phyloP scores from a whole-genome alignment of 2,329 filamentous ascomycete species.

The Pyrenochaeta sp. region DNA sequence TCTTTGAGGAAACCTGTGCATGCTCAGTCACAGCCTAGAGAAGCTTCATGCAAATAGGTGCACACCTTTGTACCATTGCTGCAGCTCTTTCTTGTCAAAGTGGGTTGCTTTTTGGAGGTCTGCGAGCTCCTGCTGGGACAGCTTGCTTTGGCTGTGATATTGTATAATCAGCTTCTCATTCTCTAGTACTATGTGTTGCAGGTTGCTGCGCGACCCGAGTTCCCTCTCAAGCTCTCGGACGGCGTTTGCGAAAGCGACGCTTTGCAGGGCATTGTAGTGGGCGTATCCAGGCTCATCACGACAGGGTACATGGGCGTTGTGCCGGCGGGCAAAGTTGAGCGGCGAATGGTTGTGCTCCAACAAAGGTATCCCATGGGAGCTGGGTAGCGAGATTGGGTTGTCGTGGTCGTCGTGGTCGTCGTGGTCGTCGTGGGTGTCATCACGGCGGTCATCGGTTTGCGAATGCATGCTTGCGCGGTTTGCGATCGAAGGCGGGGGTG shows the following conservation, averaged over 20 bases:
- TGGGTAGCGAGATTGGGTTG: slow-evolving; percentile 17
- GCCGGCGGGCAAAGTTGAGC: slow-evolving; percentile 44
- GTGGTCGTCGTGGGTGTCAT: slow-evolving; percentile 7
- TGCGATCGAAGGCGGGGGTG: slow-evolving; percentile 7
- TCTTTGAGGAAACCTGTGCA: slow-evolving; percentile 91
- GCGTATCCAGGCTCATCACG: slow-evolving; percentile 34
- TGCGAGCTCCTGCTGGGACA: slow-evolving; percentile 92
- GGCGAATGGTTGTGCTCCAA: slow-evolving; percentile 31
- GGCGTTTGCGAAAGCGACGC: slow-evolving; percentile 37
- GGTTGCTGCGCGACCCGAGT: slow-evolving; percentile 29
- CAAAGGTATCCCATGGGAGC: slow-evolving; percentile 30
- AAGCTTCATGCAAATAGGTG: slow-evolving; percentile 6
- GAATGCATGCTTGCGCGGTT: slow-evolving; percentile 18
- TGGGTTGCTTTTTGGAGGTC: slow-evolving; percentile 97
- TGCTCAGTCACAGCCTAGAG: slow-evolving; percentile 24
- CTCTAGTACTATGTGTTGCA: slow-evolving; percentile 34
- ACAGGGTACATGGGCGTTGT: slow-evolving; percentile 29
- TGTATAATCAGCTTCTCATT: slow-evolving; percentile 44
- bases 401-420: slow-evolving; percentile 10
- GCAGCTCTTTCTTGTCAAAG: slow-evolving; percentile 99
- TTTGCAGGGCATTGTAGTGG: slow-evolving; percentile 32
- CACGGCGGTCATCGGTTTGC: slow-evolving; percentile 7
- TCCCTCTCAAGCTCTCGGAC: slow-evolving; percentile 32
- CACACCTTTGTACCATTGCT: slow-evolving; percentile 99
- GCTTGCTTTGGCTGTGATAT: slow-evolving; percentile 86